A percentile compares a stretch with the other conserved stretches of the same genome.
phyloP scores from a whole-genome alignment of 2,329 filamentous ascomycete species.

The Cytospora chrysosperma region DNA sequence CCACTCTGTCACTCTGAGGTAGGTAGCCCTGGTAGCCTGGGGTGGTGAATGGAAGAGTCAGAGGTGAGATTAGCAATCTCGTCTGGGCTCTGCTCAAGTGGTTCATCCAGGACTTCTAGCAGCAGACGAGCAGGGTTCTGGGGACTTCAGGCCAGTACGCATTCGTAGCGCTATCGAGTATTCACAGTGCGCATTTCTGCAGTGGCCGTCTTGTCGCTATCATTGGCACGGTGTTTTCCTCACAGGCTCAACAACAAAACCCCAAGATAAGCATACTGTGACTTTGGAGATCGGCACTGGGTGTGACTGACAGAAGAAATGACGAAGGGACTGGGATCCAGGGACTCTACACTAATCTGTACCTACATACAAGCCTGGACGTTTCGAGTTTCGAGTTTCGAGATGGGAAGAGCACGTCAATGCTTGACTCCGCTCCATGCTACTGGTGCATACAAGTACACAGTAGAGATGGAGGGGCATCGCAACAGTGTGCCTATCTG shows the following conservation, averaged over 20 bases:
- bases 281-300: slow-evolving; percentile 17
- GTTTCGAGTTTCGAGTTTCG: not conserved
- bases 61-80: slow-evolving; percentile 26
- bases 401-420: slow-evolving; percentile 12
- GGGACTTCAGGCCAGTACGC: not conserved
- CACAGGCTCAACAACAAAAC: slow-evolving; percentile 2
- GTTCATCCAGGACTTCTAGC: not conserved
- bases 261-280: slow-evolving; percentile 11
- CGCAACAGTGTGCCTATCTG: not conserved
- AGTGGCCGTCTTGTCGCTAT: not conserved
- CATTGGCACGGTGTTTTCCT: slow-evolving; percentile 13
- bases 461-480: not conserved
- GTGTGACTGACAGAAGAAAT: slow-evolving; percentile 15
- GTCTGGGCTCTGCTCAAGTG: slow-evolving; percentile 3
- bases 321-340: not conserved
- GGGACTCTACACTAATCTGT: not conserved
- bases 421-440: slow-evolving; percentile 4
- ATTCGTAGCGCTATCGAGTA: not conserved
- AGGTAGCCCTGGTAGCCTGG: too few species aligned
- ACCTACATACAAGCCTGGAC: not conserved
- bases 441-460: not conserved
- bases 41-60: slow-evolving; percentile 7
- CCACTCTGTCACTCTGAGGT: not conserved
- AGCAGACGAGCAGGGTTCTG: not conserved
- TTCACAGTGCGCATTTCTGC: not conserved